phyloP scores from a whole-genome alignment of 2,329 filamentous ascomycete species.

The Fusarium nurragi region DNA sequence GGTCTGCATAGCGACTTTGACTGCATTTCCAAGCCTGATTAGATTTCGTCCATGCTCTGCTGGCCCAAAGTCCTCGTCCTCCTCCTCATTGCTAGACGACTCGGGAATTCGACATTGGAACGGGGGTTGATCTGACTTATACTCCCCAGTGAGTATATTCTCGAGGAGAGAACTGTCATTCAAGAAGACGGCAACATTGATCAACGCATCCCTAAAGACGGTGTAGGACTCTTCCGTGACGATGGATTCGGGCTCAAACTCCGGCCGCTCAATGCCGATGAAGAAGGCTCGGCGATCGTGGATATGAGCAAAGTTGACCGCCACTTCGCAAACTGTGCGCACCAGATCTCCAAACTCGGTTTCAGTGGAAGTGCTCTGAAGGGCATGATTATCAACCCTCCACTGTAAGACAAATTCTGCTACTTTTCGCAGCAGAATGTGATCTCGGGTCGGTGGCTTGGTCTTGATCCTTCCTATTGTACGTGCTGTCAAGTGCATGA shows the following conservation, averaged over 20 bases:
- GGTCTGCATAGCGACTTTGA: not conserved
- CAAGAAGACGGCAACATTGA: not conserved
- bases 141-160: not conserved
- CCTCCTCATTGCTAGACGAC: no score
- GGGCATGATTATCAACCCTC: rapidly evolving
- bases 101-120: not conserved
- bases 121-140: rapidly evolving
- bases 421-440: not conserved
- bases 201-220: not conserved
- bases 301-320: not conserved
- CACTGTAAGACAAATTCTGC: not conserved
- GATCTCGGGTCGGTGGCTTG: not conserved
- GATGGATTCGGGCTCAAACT: not conserved
- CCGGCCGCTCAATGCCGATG: not conserved
- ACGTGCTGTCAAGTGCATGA: not conserved
- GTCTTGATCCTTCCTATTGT: not conserved
- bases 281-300: not conserved
- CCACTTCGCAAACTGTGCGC: not conserved
- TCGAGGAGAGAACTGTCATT: not conserved
- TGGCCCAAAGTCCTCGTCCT: no score
- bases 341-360: not conserved
- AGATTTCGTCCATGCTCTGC: not conserved
- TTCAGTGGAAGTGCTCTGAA: no score
- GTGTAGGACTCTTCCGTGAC: not conserved
- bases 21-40: not conserved